Conservation (phyloP, 345 rosid genomes). For the Raphanus raphanistrum region DNA sequence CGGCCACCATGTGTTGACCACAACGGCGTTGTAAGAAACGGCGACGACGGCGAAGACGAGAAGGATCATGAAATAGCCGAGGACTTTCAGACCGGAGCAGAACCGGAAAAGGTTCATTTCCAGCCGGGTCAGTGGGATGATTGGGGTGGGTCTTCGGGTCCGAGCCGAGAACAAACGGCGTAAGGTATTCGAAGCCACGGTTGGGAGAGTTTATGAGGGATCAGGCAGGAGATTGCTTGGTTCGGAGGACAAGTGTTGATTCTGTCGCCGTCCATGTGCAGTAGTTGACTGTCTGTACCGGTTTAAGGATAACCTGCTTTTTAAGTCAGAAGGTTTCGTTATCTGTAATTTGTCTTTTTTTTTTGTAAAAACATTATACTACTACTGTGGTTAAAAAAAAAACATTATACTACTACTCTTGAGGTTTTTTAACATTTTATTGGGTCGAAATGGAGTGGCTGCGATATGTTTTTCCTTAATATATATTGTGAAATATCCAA, state of each 20-base stretch:
- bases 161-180: slow-evolving; percentile 60
- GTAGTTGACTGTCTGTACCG: background rate
- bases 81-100: slow-evolving; percentile 75
- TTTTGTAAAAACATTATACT: too few species aligned
- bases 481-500: too few species aligned
- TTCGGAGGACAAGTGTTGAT: slow-evolving; percentile 17
- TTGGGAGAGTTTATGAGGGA: slow-evolving; percentile 19
- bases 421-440: too few species aligned
- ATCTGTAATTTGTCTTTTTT: background rate
- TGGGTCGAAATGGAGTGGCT: too few species aligned
- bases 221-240: slow-evolving; percentile 23
- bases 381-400: too few species aligned
- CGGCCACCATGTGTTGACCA: slow-evolving; percentile 46
- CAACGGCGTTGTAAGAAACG: slow-evolving; percentile 65
- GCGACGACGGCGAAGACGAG: slow-evolving; percentile 70
- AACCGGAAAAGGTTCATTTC: slow-evolving; percentile 67
- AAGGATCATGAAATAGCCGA: slow-evolving; percentile 79
- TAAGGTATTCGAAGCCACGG: slow-evolving; percentile 63
- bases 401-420: too few species aligned
- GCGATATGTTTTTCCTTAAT: too few species aligned
- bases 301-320: background rate
- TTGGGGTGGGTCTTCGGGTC: slow-evolving; percentile 43
- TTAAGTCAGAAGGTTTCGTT: background rate
- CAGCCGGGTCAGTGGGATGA: slow-evolving; percentile 46
- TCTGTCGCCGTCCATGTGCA: slow-evolving; percentile 9